Evolutionary conservation across 106 monocot species (phyloP).

Genomic region (Acanthochlamys bracteata): DNA sequence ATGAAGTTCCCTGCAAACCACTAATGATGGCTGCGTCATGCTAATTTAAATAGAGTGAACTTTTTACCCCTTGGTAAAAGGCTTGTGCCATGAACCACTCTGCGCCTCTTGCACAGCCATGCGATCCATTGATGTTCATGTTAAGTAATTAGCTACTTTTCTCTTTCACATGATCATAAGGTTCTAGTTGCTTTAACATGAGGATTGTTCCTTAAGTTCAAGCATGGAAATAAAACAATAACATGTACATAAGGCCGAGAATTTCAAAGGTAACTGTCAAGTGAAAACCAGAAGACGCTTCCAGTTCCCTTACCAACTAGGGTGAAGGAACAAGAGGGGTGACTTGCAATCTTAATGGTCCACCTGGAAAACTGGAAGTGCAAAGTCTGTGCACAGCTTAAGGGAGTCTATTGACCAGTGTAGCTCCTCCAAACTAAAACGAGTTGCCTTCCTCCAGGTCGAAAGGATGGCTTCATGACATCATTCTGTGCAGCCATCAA

Average conservation of each 20-base stretch:
- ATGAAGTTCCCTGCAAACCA: background rate
- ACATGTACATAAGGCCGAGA: too few species aligned
- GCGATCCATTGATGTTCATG: too few species aligned
- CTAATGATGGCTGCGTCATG: background rate
- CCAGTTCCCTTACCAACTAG: constrained; percentile 46
- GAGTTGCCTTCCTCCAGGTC: constrained; percentile 58
- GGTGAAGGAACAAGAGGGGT: constrained; percentile 49
- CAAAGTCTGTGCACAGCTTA: constrained; percentile 58
- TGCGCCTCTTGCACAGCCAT: background rate
- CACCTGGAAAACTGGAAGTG: constrained; percentile 73
- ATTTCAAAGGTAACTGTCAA: constrained; percentile 51
- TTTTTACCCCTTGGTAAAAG: background rate
- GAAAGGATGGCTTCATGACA: constrained; percentile 30
- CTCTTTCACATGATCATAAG: too few species aligned
- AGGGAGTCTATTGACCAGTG: constrained; percentile 65
- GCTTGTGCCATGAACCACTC: background rate
- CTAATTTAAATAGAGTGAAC: background rate
- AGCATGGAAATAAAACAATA: too few species aligned
- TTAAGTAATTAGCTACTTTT: too few species aligned
- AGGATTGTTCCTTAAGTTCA: too few species aligned
- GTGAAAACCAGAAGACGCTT: constrained; percentile 92
- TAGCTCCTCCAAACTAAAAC: constrained; percentile 86
- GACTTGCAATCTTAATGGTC: constrained; percentile 69
- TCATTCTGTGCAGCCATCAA: constrained; percentile 43
- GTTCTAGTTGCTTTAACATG: too few species aligned